Conservation (phyloP, 495 filamentous ascomycete genomes). For the Trichoderma reesei region DNA sequence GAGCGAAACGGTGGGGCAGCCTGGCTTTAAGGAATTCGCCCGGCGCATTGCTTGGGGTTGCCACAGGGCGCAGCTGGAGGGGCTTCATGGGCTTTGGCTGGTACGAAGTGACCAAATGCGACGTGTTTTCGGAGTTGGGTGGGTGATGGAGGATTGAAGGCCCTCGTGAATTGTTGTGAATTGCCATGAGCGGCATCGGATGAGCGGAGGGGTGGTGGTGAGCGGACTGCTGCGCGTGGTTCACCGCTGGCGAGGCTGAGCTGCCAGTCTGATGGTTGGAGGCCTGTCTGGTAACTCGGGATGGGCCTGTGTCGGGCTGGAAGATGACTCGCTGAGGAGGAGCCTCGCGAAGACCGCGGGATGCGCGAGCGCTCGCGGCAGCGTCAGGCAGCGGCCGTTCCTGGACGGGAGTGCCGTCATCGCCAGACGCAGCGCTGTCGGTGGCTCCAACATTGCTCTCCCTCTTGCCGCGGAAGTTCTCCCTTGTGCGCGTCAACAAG, state of each 20-base stretch:
- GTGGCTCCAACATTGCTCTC: slow-evolving; percentile 21
- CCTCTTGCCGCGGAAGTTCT: slow-evolving; percentile 51
- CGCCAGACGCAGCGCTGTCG: slow-evolving; percentile 44
- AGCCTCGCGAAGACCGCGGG: slow-evolving; percentile 64
- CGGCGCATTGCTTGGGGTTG: slow-evolving; percentile 59
- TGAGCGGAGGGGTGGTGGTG: slow-evolving; percentile 15
- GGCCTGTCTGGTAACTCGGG: slow-evolving; percentile 48
- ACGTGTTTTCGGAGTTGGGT: slow-evolving; percentile 28
- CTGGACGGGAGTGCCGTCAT: slow-evolving; percentile 53
- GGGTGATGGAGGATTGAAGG: slow-evolving; percentile 31
- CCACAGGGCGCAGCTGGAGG: slow-evolving; percentile 55
- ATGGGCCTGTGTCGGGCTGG: slow-evolving; percentile 59
- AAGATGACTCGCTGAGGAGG: slow-evolving; percentile 74
- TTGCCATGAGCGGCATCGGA: neutral
- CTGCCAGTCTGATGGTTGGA: slow-evolving; percentile 36
- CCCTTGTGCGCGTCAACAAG: slow-evolving; percentile 63
- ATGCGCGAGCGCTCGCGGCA: slow-evolving; percentile 47
- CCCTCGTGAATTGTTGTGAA: slow-evolving; percentile 17
- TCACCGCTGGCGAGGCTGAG: slow-evolving; percentile 20
- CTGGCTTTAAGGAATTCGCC: slow-evolving; percentile 45
- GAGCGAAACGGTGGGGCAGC: slow-evolving; percentile 24
- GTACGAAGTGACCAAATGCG: slow-evolving; percentile 46
- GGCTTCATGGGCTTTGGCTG: slow-evolving; percentile 47
- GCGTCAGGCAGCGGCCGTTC: slow-evolving; percentile 54
- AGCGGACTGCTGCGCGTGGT: slow-evolving; percentile 22